phyloP scores from a whole-genome alignment of 805 yeast genomes.

The Candida quercuum region DNA sequence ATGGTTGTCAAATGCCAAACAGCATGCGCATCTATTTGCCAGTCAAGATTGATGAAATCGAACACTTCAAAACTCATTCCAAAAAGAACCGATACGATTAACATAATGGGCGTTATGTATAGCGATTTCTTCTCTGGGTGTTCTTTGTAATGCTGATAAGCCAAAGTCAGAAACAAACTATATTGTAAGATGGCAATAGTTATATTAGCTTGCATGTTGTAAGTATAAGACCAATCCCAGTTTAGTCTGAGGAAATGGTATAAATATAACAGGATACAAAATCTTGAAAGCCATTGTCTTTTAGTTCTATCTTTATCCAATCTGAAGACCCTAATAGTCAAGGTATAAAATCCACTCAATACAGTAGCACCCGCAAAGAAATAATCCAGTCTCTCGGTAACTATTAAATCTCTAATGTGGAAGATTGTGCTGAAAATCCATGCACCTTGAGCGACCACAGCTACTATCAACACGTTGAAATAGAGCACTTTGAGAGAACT shows the following conservation, averaged over 20 bases:
- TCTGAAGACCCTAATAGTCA: constrained; percentile 54
- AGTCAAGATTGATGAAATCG: constrained; percentile 74
- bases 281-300: constrained; percentile 32
- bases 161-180: constrained; percentile 28
- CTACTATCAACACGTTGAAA: constrained; percentile 39
- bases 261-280: constrained; percentile 46
- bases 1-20: constrained; percentile 91
- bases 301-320: constrained; percentile 40
- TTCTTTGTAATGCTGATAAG: constrained; percentile 25
- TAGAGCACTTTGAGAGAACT: constrained; percentile 14
- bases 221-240: constrained; percentile 82
- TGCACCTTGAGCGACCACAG: constrained; percentile 70
- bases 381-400: constrained; percentile 85
- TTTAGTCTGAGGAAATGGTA: constrained; percentile 63
- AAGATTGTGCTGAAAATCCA: constrained; percentile 86
- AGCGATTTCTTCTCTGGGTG: constrained; percentile 14
- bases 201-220: constrained; percentile 90
- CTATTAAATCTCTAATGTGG: constrained; percentile 75
- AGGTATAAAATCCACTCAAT: constrained; percentile 68
- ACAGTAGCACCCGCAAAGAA: constrained; percentile 92
- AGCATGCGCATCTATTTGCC: constrained; percentile 84
- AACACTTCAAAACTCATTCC: constrained; percentile 91
- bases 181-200: constrained; percentile 75
- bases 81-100: constrained; percentile 47
- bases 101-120: constrained; percentile 41